Evolutionary conservation across 1,284 basidiomycete species (phyloP).

Genomic region (Apiotrichum veenhuisii): DNA sequence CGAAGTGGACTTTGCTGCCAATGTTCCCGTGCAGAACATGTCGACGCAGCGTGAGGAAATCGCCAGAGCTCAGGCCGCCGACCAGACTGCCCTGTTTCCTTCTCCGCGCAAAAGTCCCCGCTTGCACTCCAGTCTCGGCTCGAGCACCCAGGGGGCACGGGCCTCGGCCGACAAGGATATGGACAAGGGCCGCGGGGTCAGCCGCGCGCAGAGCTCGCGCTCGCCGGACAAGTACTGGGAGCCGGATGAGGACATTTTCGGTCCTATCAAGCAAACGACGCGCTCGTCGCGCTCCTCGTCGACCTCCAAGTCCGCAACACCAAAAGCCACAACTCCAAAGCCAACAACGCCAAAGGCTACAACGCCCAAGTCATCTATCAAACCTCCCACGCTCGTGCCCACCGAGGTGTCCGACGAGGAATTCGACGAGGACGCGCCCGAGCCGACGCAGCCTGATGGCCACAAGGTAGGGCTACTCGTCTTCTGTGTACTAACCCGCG

Average conservation of each 20-base stretch:
- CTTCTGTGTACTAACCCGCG: neutral
- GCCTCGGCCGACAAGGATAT: too few species aligned
- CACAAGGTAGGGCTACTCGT: neutral
- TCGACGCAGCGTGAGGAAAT: conserved; percentile 11
- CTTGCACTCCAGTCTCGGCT: neutral
- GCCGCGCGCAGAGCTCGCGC: neutral
- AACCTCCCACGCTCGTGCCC: neutral
- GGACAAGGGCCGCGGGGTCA: neutral
- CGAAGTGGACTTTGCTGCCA: conserved; percentile 11
- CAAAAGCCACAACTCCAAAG: neutral
- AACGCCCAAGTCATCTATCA: neutral
- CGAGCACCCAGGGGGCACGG: neutral
- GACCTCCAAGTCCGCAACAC: neutral
- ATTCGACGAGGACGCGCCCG: neutral
- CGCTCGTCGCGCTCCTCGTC: neutral
- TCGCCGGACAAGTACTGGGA: neutral
- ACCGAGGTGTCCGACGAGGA: neutral
- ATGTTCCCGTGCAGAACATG: conserved; percentile 8
- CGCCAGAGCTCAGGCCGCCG: neutral
- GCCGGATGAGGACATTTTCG: neutral
- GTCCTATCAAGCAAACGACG: neutral
- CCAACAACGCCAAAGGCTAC: neutral
- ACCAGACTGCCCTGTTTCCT: neutral
- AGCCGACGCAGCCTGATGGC: neutral
- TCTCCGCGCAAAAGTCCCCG: neutral